phyloP scores from a whole-genome alignment of 2,329 filamentous ascomycete species.

The Calonectria pseudoreteaudii region DNA sequence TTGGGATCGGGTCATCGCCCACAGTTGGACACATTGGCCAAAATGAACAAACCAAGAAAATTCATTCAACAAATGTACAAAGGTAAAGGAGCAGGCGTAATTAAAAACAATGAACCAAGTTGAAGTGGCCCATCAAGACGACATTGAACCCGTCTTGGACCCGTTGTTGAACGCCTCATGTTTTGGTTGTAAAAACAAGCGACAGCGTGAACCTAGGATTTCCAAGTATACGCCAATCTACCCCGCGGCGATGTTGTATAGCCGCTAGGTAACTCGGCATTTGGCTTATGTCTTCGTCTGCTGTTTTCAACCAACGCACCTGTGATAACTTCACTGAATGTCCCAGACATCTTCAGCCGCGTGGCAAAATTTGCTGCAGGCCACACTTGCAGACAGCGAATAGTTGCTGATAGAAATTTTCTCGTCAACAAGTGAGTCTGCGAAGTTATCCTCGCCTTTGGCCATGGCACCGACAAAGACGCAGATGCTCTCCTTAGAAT shows the following conservation, averaged over 20 bases:
- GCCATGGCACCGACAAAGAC: constrained; percentile 99
- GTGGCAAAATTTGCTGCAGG: constrained; percentile 99
- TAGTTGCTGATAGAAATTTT: constrained; percentile 99
- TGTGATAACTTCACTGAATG: constrained; percentile 73
- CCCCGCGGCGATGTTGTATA: constrained; percentile 79
- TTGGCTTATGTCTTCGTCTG: constrained; percentile 38
- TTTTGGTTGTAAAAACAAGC: constrained; percentile 91
- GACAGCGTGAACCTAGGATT: constrained; percentile 78
- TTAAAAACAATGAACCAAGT: constrained; percentile 62
- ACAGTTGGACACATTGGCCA: not conserved
- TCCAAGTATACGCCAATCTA: constrained; percentile 65
- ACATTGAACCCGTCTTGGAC: constrained; percentile 72
- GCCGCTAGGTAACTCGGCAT: constrained; percentile 56
- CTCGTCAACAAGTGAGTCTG: constrained; percentile 93
- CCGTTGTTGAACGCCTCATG: constrained; percentile 82
- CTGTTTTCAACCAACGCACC: constrained; percentile 29
- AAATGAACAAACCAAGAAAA: constrained; percentile 16
- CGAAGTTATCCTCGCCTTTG: constrained; percentile 95
- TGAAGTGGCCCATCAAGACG: constrained; percentile 73
- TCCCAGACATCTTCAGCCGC: constrained; percentile 97
- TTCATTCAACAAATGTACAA: constrained; percentile 21
- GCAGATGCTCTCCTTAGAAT: constrained; percentile 90
- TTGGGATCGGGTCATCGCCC: not conserved
- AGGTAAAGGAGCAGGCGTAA: constrained; percentile 30
- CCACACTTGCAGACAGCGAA: constrained; percentile 95